Evolutionary conservation across 2,329 filamentous ascomycete species (phyloP), one percentile per base, ranked within the genome.

Genomic region (Ophiostoma sp.): DNA sequence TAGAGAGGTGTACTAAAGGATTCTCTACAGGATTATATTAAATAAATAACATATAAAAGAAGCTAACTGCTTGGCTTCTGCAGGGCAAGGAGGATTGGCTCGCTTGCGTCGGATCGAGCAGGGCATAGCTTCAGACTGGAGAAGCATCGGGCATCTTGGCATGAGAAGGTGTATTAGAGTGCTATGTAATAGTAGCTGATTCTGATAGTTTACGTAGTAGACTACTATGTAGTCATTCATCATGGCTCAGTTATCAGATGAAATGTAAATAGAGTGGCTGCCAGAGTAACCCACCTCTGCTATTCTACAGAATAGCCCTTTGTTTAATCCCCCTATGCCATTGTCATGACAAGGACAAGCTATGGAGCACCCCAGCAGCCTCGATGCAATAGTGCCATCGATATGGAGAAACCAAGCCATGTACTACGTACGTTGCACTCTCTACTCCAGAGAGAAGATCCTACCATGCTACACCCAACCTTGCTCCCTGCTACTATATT

Each of bases 51-150:
- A 48, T 17, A 54, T n/a, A 17, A 17, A 5, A 52, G 5, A 52
- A 52, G 20, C n/a, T 27, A 54, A n/a, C 4, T 54, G 8, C 15
- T 20, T 54, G 54, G 54, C 11, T 33, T 60, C 54, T 60, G 54
- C 23, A 27, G n/a, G 4, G 54, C 23, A 60, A 60, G 17, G 23
- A 27, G 27, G 27, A 31, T 31, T 31, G n/a, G 57, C 11, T 62
- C 57, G n/a, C 57, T 33, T 62, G 27, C 57, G 57, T 62, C 57
- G 57, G 13, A 33, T 62, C 57, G 57, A 35, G 27, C 57, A 62
- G 10, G 11, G 27, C 8, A 15, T 31, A 44, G 41, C 36, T 17
- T 4, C 41, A 44, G 44, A 17, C 17, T 48, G 20, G 41, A 39
- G 36, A 17, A 48, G 17, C 44, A 48, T 48, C 13, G 57, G 23